Evolutionary conservation across 306 rosid genomes (phyloP), one percentile per base, ranked within the genome.

Genomic region (Nissolia schottii): DNA sequence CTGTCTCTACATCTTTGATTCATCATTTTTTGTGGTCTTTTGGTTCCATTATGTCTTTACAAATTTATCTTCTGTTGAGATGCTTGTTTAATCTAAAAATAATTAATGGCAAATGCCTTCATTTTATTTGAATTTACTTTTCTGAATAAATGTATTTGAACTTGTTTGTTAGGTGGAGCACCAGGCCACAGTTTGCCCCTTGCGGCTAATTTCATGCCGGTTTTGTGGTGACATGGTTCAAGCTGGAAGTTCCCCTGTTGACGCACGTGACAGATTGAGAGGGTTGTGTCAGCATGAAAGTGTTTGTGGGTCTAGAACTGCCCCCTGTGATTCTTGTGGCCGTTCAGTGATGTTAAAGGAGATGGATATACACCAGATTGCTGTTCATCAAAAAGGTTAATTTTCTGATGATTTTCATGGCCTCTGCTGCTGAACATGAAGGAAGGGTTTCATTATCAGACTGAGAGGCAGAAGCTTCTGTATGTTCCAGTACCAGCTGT

Each of bases 171-270:
- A 94, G 99, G 91, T 91, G 65, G 86, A 85, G 72, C 99, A 94
- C 85, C 97, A 91, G 79, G 75, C 88, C 23, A 79, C 86, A 8
- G 80, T 43, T 76, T 94, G 99, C 31, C 96, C 95, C 9, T 64
- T 94, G 75, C 90, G 99, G 14, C 85, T 94, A 18, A 83, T 89
- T 46, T 13, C 89, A 2, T 94, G 99, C 78, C 86, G 86, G 65
- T 94, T 94, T 57, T 94, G 99, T 28, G 99, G 99, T 50, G 99
- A 94, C 75, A 91, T 91, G 99, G 99, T 94, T 82, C 96, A 80
- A 77, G 99, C 97, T 1, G 99, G 99, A 79, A 91, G 74, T 59
- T 85, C 90, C 23, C 88, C 97, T 1, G 43, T 80, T 45, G 96
- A 94, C 51, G 85, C 70, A 9, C 92, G 99, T 37, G 99, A 94